These are phyloP conservation scores for Choiromyces venosus DNA, from an alignment of 495 filamentous ascomycete genomes.

Conservation along the genomic window DNA sequence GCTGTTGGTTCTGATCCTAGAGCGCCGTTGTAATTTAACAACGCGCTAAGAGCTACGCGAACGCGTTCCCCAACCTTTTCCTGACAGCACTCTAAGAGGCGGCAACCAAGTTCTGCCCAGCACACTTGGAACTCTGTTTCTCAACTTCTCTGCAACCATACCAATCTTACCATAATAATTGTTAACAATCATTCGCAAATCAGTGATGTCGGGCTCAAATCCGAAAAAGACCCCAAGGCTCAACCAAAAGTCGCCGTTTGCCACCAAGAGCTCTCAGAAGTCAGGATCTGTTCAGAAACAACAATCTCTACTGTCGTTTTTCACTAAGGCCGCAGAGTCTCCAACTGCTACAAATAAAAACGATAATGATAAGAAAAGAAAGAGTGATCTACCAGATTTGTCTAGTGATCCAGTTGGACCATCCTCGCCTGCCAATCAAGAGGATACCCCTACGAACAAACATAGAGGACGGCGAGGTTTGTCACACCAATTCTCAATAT, in stretches of 20 bases:
- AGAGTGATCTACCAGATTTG: not conserved
- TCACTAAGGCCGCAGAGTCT: slow-evolving; percentile 21
- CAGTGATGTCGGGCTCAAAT: not conserved
- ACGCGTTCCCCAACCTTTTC: not conserved
- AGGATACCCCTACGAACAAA: slow-evolving; percentile 16
- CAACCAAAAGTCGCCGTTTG: not conserved
- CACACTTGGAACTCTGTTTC: not conserved
- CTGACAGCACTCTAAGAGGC: not conserved
- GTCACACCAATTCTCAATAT: not conserved
- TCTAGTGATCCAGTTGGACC: slow-evolving; percentile 26
- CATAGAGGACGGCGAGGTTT: slow-evolving; percentile 14
- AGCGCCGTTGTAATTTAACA: no score
- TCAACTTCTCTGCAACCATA: not conserved
- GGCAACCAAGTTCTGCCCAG: not conserved
- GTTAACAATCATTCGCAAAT: not conserved
- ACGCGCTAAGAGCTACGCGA: not conserved
- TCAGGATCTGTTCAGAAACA: slow-evolving; percentile 22
- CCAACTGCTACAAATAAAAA: not conserved
- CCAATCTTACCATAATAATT: not conserved
- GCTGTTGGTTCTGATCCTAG: no score
- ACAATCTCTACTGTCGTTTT: slow-evolving; percentile 35
- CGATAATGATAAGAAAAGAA: not conserved
- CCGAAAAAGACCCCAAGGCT: not conserved
- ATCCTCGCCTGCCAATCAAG: slow-evolving; percentile 17
- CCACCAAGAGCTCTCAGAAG: slow-evolving; percentile 18